Conservation (phyloP, 2,329 filamentous ascomycete genomes). For the Paraconiothyrium brasiliense region DNA sequence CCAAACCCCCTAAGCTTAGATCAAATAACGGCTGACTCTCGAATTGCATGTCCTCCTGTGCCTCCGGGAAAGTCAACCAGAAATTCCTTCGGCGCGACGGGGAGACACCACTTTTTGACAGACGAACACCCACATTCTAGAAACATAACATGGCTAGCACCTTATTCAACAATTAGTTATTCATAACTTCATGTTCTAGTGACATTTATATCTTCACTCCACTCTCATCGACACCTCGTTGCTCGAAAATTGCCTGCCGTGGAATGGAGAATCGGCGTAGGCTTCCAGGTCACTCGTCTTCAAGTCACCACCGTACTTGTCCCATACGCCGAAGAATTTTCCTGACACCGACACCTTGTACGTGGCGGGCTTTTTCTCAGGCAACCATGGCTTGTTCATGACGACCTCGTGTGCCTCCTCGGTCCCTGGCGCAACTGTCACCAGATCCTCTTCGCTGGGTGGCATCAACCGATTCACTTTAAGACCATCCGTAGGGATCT, state of each 20-base stretch:
- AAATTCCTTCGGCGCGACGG: no score
- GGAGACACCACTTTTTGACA: no score
- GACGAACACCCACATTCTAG: no score
- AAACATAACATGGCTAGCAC: no score
- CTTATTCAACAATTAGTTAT: no score
- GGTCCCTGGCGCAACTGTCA: conserved; percentile 47
- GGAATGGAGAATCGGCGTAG: conserved; percentile 37
- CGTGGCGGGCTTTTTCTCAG: conserved; percentile 43
- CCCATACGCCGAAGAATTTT: conserved; percentile 48
- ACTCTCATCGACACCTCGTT: conserved; percentile 36
- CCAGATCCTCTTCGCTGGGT: conserved; percentile 45
- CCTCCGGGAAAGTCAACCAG: no score
- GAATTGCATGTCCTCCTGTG: no score
- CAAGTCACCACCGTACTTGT: conserved; percentile 34
- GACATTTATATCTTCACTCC: conserved; percentile 16
- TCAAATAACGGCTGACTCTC: no score
- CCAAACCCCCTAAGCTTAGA: no score
- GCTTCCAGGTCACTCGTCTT: conserved; percentile 37
- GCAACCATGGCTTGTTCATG: conserved; percentile 51
- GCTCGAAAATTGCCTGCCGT: conserved; percentile 34
- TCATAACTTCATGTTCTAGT: no score
- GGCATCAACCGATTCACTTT: conserved; percentile 51
- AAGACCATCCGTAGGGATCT: conserved; percentile 41
- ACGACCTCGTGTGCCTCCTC: conserved; percentile 47
- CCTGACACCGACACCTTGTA: conserved; percentile 50